Conservation (phyloP, 2,329 filamentous ascomycete genomes). For the Dissoconium aciculare region DNA sequence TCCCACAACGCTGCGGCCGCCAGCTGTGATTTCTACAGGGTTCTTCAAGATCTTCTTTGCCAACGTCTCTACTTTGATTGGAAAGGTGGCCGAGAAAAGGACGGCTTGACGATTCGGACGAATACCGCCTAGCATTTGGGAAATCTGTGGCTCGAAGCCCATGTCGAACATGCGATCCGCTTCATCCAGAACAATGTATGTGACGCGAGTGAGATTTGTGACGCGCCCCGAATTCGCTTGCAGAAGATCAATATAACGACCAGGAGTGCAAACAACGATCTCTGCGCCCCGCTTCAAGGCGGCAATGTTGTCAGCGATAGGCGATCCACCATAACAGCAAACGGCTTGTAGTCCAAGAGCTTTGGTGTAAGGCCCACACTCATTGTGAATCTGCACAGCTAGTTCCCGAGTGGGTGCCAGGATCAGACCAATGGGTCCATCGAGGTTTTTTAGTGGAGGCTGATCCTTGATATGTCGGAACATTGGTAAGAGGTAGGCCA, state of each 20-base stretch:
- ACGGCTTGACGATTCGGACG: conserved; percentile 87
- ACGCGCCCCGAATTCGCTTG: conserved; percentile 89
- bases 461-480: conserved; percentile 97
- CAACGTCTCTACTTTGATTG: conserved; percentile 76
- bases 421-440: conserved; percentile 77
- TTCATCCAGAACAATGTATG: conserved; percentile 91
- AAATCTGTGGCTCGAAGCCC: conserved; percentile 96
- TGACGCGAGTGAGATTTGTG: conserved; percentile 75
- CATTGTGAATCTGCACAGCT: conserved; percentile 81
- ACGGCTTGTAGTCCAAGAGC: conserved; percentile 72
- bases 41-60: conserved; percentile 76
- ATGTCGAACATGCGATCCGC: conserved; percentile 99
- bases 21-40: conserved; percentile 83
- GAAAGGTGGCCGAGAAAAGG: conserved; percentile 92
- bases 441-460: conserved; percentile 59
- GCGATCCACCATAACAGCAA: conserved; percentile 85
- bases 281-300: conserved; percentile 90
- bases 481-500: conserved; percentile 91
- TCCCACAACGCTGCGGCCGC: conserved; percentile 58
- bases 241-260: conserved; percentile 87
- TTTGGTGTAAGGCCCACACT: conserved; percentile 89
- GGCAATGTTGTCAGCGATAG: conserved; percentile 94
- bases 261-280: conserved; percentile 88
- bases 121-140: conserved; percentile 87
- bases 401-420: conserved; percentile 92